Evolutionary conservation across 768 basidiomycete genomes (phyloP).

Genomic region (Lactarius sp.): DNA sequence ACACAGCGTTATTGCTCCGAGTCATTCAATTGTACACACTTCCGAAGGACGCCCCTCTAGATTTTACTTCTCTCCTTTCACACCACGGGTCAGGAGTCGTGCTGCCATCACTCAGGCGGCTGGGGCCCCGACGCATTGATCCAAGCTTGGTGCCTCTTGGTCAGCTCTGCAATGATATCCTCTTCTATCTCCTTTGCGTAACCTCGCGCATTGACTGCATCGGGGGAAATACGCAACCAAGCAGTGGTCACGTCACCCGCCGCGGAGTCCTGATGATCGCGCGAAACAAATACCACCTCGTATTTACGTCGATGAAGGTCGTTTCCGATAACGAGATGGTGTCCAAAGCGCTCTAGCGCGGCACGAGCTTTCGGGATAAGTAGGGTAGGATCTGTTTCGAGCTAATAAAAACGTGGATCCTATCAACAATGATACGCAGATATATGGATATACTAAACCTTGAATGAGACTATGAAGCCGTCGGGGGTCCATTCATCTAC

Average conservation of each 20-base stretch:
- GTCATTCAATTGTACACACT: not conserved
- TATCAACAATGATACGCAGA: not conserved
- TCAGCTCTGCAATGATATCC: slow-evolving; percentile 75
- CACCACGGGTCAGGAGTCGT: not conserved
- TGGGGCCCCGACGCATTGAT: slow-evolving; percentile 33
- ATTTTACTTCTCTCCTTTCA: not conserved
- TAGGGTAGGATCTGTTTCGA: slow-evolving; percentile 83
- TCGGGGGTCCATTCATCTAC: slow-evolving; percentile 91
- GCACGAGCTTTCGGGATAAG: slow-evolving; percentile 87
- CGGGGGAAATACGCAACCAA: slow-evolving; percentile 58
- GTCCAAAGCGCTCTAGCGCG: slow-evolving; percentile 90
- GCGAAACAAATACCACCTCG: slow-evolving; percentile 89
- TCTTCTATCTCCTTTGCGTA: slow-evolving; percentile 83
- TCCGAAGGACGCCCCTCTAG: not conserved
- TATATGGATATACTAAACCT: slow-evolving; percentile 46
- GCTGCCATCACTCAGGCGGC: not conserved
- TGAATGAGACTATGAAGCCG: slow-evolving; percentile 95
- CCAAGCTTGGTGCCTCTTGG: slow-evolving; percentile 71
- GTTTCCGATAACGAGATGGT: slow-evolving; percentile 97
- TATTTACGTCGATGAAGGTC: slow-evolving; percentile 87
- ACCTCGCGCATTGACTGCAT: slow-evolving; percentile 31
- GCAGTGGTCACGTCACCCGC: slow-evolving; percentile 43
- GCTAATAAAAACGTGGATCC: slow-evolving; percentile 41
- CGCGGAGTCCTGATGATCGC: slow-evolving; percentile 26
- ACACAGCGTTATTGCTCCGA: not conserved